Conservation (phyloP, 495 filamentous ascomycete genomes). For the Neurospora pannonica region DNA sequence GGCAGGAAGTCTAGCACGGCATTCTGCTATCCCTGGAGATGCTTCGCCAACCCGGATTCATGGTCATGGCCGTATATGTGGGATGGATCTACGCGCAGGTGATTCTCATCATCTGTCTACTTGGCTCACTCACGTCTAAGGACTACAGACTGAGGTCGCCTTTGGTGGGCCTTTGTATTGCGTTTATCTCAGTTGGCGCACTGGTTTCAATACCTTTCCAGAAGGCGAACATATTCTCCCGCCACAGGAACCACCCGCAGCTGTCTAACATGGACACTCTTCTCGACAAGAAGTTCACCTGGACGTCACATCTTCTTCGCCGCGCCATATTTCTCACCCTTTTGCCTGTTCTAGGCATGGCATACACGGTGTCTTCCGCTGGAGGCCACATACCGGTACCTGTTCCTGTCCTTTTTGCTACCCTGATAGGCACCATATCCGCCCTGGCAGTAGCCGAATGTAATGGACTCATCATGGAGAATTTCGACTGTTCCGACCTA, state of each 20-base stretch:
- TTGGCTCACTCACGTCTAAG: conserved; percentile 55
- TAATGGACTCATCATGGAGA: conserved; percentile 69
- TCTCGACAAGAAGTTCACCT: conserved; percentile 47
- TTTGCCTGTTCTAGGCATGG: conserved; percentile 54
- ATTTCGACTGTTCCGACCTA: conserved; percentile 66
- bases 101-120: conserved; percentile 59
- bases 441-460: conserved; percentile 68
- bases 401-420: conserved; percentile 57
- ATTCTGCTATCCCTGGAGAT: conserved; percentile 55
- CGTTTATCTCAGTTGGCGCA: conserved; percentile 55
- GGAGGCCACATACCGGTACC: conserved; percentile 49
- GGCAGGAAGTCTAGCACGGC: conserved; percentile 64
- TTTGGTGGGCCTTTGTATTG: conserved; percentile 52
- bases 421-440: conserved; percentile 55
- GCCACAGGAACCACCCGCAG: conserved; percentile 44
- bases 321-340: conserved; percentile 53
- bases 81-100: conserved; percentile 72
- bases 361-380: conserved; percentile 52
- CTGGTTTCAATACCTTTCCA: conserved; percentile 60
- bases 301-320: conserved; percentile 60
- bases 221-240: conserved; percentile 56
- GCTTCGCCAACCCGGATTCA: conserved; percentile 60
- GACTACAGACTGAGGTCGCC: conserved; percentile 53
- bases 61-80: conserved; percentile 58
- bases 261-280: conserved; percentile 47